Conservation (phyloP, 768 basidiomycete genomes). For the Pulveroboletus sp. region DNA sequence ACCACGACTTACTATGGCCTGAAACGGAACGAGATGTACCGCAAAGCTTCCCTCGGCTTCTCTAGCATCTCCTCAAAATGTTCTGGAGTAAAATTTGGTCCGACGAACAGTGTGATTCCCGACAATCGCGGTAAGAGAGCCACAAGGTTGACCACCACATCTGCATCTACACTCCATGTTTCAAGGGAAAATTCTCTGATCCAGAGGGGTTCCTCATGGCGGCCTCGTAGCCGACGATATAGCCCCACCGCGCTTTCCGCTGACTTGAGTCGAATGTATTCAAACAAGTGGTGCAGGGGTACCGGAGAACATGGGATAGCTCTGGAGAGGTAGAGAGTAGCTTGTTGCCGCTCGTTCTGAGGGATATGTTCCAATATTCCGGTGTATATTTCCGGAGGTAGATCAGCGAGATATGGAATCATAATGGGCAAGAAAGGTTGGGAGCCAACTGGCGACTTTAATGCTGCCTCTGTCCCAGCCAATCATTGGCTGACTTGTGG, state of each 20-base stretch:
- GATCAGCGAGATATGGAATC: constrained; percentile 24
- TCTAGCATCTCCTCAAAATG: constrained; percentile 69
- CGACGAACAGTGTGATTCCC: constrained; percentile 61
- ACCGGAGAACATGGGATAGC: constrained; percentile 62
- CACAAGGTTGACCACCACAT: constrained; percentile 69
- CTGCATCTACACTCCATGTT: constrained; percentile 70
- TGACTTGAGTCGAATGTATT: constrained; percentile 47
- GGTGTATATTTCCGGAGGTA: constrained; percentile 68
- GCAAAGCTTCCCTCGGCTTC: constrained; percentile 43
- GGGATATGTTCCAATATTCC: constrained; percentile 53
- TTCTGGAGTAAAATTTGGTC: constrained; percentile 75
- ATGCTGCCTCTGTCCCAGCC: too few species aligned
- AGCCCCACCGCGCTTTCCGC: constrained; percentile 53
- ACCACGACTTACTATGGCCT: constrained; percentile 66
- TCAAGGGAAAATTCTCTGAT: constrained; percentile 51
- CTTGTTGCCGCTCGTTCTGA: constrained; percentile 42
- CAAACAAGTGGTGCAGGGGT: constrained; percentile 54
- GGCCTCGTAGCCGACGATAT: constrained; percentile 49
- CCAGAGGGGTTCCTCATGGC: constrained; percentile 33
- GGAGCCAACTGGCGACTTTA: too few species aligned
- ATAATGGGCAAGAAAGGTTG: constrained; percentile 8
- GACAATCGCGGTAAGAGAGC: constrained; percentile 48
- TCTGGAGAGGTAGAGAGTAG: constrained; percentile 54
- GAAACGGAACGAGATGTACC: constrained; percentile 64
- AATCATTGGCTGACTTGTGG: too few species aligned